phyloP scores from a whole-genome alignment of 345 rosid genomes.

The Euphorbia lathyris region DNA sequence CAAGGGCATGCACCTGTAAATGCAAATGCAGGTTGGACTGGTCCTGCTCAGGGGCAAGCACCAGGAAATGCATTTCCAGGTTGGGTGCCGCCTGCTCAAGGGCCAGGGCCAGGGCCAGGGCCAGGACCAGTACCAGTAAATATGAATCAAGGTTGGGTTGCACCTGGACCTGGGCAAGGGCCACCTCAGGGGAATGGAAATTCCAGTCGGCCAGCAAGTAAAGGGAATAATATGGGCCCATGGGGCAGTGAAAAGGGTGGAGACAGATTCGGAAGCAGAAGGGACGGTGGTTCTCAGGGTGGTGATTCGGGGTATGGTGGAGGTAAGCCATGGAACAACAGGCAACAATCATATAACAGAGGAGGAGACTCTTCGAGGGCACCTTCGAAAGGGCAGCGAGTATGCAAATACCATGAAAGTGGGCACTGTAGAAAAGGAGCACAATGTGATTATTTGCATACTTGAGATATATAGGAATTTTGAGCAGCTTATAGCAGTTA shows the following conservation, averaged over 20 bases:
- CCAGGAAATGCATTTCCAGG: slow-evolving; percentile 37
- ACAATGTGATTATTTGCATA: slow-evolving; percentile 63
- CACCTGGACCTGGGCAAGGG: slow-evolving; percentile 48
- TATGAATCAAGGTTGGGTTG: slow-evolving; percentile 44
- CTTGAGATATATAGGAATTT: slow-evolving; percentile 28
- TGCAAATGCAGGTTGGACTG: slow-evolving; percentile 54
- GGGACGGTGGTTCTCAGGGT: slow-evolving; percentile 42
- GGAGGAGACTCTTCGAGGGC: slow-evolving; percentile 44
- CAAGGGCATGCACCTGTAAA: slow-evolving; percentile 58
- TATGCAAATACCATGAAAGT: slow-evolving; percentile 52
- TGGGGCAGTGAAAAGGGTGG: slow-evolving; percentile 62
- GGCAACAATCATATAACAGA: slow-evolving; percentile 47
- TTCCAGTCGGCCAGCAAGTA: slow-evolving; percentile 30
- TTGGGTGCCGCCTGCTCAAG: slow-evolving; percentile 57
- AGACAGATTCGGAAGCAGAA: slow-evolving; percentile 43
- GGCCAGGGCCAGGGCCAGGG: slow-evolving; percentile 25
- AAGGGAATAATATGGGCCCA: slow-evolving; percentile 38
- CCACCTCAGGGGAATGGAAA: slow-evolving; percentile 35
- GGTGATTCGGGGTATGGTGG: slow-evolving; percentile 58
- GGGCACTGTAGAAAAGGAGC: slow-evolving; percentile 80
- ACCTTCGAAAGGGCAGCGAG: slow-evolving; percentile 51
- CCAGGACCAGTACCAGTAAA: slow-evolving; percentile 47
- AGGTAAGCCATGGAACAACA: slow-evolving; percentile 46
- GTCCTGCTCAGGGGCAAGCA: slow-evolving; percentile 38
- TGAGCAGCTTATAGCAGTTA: slow-evolving; percentile 23